phyloP scores from a whole-genome alignment of 1,139 yeast genomes.

The Maudiozyma humilis region DNA sequence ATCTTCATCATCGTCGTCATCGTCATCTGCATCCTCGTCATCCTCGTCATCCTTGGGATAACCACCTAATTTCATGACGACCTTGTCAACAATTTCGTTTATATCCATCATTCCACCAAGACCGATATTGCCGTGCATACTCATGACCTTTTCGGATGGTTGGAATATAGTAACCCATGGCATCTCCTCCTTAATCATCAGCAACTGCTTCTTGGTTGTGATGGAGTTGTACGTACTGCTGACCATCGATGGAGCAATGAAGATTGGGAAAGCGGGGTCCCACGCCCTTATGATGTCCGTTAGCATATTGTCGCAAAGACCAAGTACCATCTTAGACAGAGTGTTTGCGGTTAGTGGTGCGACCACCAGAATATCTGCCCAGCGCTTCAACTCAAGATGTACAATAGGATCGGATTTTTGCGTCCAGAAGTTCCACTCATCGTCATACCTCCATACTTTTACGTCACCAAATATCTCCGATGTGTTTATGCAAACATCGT shows the following conservation, averaged over 20 bases:
- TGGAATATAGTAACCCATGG: conserved; percentile 71
- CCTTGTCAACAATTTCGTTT: conserved; percentile 80
- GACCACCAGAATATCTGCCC: conserved; percentile 88
- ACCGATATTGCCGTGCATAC: conserved; percentile 85
- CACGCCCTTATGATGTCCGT: conserved; percentile 82
- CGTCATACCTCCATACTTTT: conserved; percentile 77
- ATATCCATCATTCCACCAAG: conserved; percentile 94
- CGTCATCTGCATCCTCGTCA: conserved; percentile 60
- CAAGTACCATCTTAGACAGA: conserved; percentile 80
- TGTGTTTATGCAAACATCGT: conserved; percentile 7
- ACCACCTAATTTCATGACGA: conserved; percentile 78
- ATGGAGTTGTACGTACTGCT: conserved; percentile 94
- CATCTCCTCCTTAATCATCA: conserved; percentile 49
- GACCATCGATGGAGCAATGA: conserved; percentile 96
- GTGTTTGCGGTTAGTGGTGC: conserved; percentile 94
- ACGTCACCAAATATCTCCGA: conserved; percentile 37
- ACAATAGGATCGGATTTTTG: conserved; percentile 80
- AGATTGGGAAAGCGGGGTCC: conserved; percentile 80
- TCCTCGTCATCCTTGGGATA: conserved; percentile 83
- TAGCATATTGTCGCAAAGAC: conserved; percentile 78
- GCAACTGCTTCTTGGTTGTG: conserved; percentile 73
- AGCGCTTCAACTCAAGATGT: conserved; percentile 82
- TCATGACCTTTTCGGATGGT: conserved; percentile 90
- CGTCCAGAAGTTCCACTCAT: conserved; percentile 88
- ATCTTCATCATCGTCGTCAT: conserved; percentile 42